Evolutionary conservation across 2,329 filamentous ascomycete genomes (phyloP).

Genomic region (Diaporthe amygdali): DNA sequence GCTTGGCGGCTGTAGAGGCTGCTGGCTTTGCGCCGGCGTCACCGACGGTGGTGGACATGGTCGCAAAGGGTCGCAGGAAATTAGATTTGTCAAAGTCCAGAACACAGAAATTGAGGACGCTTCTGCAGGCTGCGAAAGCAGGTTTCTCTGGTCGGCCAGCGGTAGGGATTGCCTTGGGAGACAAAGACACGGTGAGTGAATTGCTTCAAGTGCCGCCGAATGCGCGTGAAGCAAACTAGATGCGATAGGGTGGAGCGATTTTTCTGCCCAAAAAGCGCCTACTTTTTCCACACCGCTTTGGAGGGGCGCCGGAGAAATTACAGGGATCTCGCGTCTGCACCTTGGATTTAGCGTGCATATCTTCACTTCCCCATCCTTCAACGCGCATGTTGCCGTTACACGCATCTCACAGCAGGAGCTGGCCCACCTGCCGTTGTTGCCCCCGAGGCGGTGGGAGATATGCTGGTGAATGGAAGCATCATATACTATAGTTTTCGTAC

Average conservation of each 20-base stretch:
- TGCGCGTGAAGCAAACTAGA: not conserved
- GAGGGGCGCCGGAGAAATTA: not conserved
- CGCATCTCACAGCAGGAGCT: not conserved
- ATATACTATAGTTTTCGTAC: not conserved
- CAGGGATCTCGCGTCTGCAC: slow-evolving; percentile 14
- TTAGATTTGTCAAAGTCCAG: not conserved
- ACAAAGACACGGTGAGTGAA: not conserved
- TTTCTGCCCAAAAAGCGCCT: slow-evolving; percentile 1
- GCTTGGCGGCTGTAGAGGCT: slow-evolving; percentile 41
- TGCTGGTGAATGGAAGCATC: not conserved
- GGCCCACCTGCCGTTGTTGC: not conserved
- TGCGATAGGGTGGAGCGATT: slow-evolving; percentile 13
- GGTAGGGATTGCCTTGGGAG: slow-evolving; percentile 14
- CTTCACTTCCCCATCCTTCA: not conserved
- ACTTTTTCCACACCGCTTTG: slow-evolving; percentile 6
- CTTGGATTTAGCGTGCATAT: not conserved
- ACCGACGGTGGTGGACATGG: slow-evolving; percentile 49
- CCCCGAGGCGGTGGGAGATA: slow-evolving; percentile 3
- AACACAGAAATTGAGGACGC: not conserved
- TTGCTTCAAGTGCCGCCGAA: not conserved
- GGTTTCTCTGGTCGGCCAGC: not conserved
- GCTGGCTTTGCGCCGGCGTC: slow-evolving; percentile 37
- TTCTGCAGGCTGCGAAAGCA: slow-evolving; percentile 3
- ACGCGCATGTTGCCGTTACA: not conserved
- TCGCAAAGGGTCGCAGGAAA: slow-evolving; percentile 27